Percentiles rank a stretch among this genome's conserved stretches.
These are phyloP conservation scores for Russula olivacea DNA, from an alignment of 768 basidiomycete genomes.

Conservation along the genomic window DNA sequence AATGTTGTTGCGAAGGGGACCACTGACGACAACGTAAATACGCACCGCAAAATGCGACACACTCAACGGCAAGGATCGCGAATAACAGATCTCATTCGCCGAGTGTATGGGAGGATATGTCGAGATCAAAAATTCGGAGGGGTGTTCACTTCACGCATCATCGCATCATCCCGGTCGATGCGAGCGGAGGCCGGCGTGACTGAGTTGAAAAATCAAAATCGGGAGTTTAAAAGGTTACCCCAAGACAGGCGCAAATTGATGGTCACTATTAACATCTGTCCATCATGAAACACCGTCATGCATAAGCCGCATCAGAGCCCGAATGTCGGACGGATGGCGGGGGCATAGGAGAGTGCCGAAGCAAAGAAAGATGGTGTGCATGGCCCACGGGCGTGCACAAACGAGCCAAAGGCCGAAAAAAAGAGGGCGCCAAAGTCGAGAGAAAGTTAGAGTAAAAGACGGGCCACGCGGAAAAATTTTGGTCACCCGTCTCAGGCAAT, in stretches of 20 bases:
- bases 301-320: slow-evolving; percentile 5
- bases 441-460: not conserved
- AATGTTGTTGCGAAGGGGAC: slow-evolving; percentile 14
- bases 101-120: slow-evolving; percentile 6
- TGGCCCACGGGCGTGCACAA: not conserved
- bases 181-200: not conserved
- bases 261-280: not conserved
- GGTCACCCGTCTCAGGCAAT: not conserved
- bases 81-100: not conserved
- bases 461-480: not conserved
- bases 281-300: not conserved
- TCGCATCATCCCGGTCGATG: not conserved
- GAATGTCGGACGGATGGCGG: slow-evolving; percentile 10
- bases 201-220: slow-evolving; percentile 8
- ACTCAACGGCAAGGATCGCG: not conserved
- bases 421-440: not conserved
- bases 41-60: slow-evolving; percentile 16
- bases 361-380: not conserved
- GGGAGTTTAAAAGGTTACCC: not conserved
- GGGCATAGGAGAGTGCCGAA: not conserved
- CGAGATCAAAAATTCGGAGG: not conserved
- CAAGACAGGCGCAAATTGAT: not conserved
- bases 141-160: not conserved
- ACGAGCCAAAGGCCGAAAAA: not conserved
- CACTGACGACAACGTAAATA: slow-evolving; percentile 11